Evolutionary conservation across 768 basidiomycete species (phyloP), one percentile per base, ranked within the genome.

Genomic region (Lactarius evosmus): DNA sequence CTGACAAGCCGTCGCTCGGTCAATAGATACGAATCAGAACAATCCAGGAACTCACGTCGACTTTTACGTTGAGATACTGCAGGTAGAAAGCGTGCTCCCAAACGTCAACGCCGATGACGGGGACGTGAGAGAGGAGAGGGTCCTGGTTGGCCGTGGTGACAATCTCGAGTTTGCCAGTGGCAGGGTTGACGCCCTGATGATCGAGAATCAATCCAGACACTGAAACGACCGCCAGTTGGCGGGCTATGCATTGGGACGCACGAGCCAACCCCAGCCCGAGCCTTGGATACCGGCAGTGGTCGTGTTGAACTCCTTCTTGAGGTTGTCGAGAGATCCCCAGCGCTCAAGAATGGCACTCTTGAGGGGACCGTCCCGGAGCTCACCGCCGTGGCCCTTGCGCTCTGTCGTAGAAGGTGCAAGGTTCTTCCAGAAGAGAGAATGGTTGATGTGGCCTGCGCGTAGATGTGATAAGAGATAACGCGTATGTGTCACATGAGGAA

Each of bases 31-130:
- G 30, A 29, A 53, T 25, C 19, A 30, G 49, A 50, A 40, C 16
- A 9, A 32, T 36, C 30, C 5, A 29, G 32, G 44, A 8, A 83
- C 94, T 74, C 72, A 95, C 94, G 70, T 96, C 91, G 63, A 77
- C 85, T 83, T 96, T 96, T 74, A 93, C 93, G 77, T 96, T 97
- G 76, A 89, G 84, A 79, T 98, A 98, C 75, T 98, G 93, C 70
- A 96, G 84, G 79, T 96, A 98, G 81, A 94, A 93, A 58, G 93
- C 92, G 72, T 95, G 94, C 78, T 96, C 93, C 94, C 94, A 96
- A 72, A 95, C 86, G 68, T 95, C 94, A 69, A 97, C 88, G 50
- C 94, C 93, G 69, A 95, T 90, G 78, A 97, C 83, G 60, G 94
- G 92, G 60, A 84, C 76, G 72, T 85, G 87, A 52, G 77, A 74